Conservation (phyloP, 23 red algal species). For the Agarophyton chilense region DNA sequence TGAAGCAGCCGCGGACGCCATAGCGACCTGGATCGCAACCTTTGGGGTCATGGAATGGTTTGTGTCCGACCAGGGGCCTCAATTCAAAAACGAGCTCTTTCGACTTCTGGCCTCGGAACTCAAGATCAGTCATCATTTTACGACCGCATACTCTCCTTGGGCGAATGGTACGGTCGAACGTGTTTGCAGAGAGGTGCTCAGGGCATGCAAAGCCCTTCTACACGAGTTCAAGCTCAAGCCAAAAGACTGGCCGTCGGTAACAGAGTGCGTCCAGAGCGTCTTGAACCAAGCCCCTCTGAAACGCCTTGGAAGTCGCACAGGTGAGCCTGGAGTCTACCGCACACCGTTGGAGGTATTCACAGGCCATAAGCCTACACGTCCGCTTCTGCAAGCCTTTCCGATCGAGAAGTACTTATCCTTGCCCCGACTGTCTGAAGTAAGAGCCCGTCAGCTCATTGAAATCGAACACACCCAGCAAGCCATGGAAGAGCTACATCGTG, state of each 20-base stretch:
- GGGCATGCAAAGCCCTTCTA: slow-evolving; percentile 6
- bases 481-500: slow-evolving; percentile 3
- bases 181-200: slow-evolving; percentile 13
- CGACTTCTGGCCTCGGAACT: background rate
- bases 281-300: slow-evolving; percentile 42
- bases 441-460: slow-evolving; percentile 36
- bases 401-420: background rate
- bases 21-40: too few species aligned
- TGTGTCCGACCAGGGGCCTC: background rate
- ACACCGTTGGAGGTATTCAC: slow-evolving; percentile 42
- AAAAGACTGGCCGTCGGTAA: slow-evolving; percentile 9
- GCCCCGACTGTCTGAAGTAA: background rate
- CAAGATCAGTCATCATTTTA: slow-evolving; percentile 28
- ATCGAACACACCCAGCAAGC: background rate
- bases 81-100: slow-evolving; percentile 38
- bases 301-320: background rate
- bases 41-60: too few species aligned
- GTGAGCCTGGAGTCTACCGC: slow-evolving; percentile 1
- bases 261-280: background rate
- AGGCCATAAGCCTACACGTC: slow-evolving; percentile 11
- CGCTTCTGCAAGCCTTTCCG: slow-evolving; percentile 3
- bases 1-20: too few species aligned
- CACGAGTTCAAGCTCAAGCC: background rate
- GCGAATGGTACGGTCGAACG: slow-evolving; percentile 42
- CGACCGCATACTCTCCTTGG: slow-evolving; percentile 49